Evolutionary conservation across 2,329 filamentous ascomycete genomes (phyloP).

Genomic region (Monosporascus sp.): DNA sequence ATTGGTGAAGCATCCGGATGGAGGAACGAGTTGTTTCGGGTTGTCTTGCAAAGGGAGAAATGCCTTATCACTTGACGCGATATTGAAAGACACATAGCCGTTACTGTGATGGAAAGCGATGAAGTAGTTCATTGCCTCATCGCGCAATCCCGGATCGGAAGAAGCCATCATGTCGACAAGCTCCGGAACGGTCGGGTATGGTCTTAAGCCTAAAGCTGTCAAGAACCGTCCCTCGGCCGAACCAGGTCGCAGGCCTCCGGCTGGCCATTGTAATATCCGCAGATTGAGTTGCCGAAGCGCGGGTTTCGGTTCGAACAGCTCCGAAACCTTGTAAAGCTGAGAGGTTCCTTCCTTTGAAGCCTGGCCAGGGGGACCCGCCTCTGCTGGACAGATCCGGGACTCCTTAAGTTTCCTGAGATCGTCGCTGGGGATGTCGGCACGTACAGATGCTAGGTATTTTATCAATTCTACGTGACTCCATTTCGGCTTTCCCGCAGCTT

Average conservation of each 20-base stretch:
- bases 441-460: conserved; percentile 87
- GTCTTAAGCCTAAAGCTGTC: conserved; percentile 63
- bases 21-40: conserved; percentile 60
- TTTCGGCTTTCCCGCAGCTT: conserved; percentile 50
- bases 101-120: conserved; percentile 74
- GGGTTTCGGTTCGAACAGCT: conserved; percentile 76
- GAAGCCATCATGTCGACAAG: conserved; percentile 74
- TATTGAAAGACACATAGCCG: conserved; percentile 62
- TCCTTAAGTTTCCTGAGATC: conserved; percentile 75
- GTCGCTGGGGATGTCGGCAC: conserved; percentile 75
- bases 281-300: conserved; percentile 64
- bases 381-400: conserved; percentile 78
- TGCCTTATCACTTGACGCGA: conserved; percentile 47
- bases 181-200: conserved; percentile 65
- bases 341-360: conserved; percentile 48
- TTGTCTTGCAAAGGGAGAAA: conserved; percentile 71
- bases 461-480: conserved; percentile 96
- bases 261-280: conserved; percentile 79
- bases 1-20: conserved; percentile 78
- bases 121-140: conserved; percentile 74
- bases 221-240: conserved; percentile 74
- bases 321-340: conserved; percentile 64
- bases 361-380: conserved; percentile 52
- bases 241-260: conserved; percentile 56
- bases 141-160: conserved; percentile 52